Base-by-base conservation (phyloP, 306 rosid species). In the Oxytropis ochrocephala region DNA sequence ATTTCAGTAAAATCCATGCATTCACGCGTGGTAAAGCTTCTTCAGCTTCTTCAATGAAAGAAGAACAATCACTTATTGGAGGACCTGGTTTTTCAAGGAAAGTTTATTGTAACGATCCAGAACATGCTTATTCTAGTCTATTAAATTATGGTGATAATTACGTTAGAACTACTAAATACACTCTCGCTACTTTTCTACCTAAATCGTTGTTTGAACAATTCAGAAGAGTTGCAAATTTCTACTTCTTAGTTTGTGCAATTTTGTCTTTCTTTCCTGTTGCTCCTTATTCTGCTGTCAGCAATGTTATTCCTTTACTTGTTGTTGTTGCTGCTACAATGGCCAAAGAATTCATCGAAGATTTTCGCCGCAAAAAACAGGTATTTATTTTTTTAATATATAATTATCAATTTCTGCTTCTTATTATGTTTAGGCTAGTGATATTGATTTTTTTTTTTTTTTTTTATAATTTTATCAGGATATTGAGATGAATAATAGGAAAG, bases 1-100 rank as follows among this genome's bases (percentile, higher is more conserved):
- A 95, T 54, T 87, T 94, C 10, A 60, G 91, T 16, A 87, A 86
- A 80, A 91, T 95, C 78, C 99, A 95, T 77, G 95, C 91, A 7
- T 95, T 91, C 68, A 1, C 85, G 1, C 58, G 99, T 71, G 95
- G 95, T 43, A 94, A 64, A 69, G 72, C 95, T 1, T 3, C 29
- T 24, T 24, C 29, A 1, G 1, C 29, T 24, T 24, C 29, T 14
- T 91, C 97, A 1, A 57, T 89, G 39, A 82, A 59, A 73, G 90
- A 72, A 0, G 99, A 95, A 3, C 99, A 91, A 29, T 87, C 92
- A 5, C 81, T 82, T 36, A 87, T 95, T 48, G 99, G 99, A 80
- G 97, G 97, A 3, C 99, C 97, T 33, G 99, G 99, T 0, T 95
- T 91, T 73, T 91, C 99, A 5, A 87, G 99, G 80, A 81, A 85